phyloP scores from a whole-genome alignment of 129 eudicot genomes.

The Heracleum sosnowskyi region DNA sequence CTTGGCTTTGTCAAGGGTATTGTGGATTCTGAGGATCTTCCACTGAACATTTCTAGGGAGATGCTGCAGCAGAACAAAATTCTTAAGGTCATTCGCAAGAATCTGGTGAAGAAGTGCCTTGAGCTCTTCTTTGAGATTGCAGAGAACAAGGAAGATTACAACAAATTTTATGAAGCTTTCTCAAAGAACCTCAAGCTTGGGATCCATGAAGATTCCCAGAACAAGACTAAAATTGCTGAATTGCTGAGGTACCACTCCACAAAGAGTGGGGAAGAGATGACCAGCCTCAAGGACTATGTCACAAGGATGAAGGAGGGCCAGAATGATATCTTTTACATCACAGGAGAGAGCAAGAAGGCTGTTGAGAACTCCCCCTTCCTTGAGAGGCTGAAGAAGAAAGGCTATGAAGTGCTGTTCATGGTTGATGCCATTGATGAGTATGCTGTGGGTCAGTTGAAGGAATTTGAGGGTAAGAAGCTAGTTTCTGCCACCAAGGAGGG shows the following conservation, averaged over 20 bases:
- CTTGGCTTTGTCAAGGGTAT: conserved; percentile 86
- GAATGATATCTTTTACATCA: conserved; percentile 74
- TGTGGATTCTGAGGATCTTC: conserved; percentile 91
- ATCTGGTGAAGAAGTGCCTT: conserved; percentile 85
- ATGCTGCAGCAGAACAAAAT: conserved; percentile 94
- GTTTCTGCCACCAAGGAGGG: conserved; percentile 97
- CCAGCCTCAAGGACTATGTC: conserved; percentile 88
- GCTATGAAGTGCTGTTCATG: conserved; percentile 81
- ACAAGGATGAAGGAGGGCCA: conserved; percentile 95
- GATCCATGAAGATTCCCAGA: conserved; percentile 80
- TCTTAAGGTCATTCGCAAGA: conserved; percentile 84
- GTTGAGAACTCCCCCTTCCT: conserved; percentile 97
- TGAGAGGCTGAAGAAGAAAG: conserved; percentile 83
- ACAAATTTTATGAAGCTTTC: conserved; percentile 88
- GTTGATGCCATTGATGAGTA: conserved; percentile 95
- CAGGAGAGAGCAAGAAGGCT: conserved; percentile 97
- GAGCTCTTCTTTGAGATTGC: conserved; percentile 95
- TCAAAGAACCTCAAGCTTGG: conserved; percentile 93
- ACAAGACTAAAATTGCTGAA: conserved; percentile 72
- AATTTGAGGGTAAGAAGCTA: conserved; percentile 90
- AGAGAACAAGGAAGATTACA: conserved; percentile 93
- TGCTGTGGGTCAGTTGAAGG: conserved; percentile 82
- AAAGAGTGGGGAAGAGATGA: conserved; percentile 89
- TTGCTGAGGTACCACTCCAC: conserved; percentile 81
- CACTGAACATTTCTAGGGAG: conserved; percentile 88